Evolutionary conservation across 805 yeast genomes (phyloP), one percentile per base, ranked within the genome.

Genomic region (Blastobotrys muscicola): DNA sequence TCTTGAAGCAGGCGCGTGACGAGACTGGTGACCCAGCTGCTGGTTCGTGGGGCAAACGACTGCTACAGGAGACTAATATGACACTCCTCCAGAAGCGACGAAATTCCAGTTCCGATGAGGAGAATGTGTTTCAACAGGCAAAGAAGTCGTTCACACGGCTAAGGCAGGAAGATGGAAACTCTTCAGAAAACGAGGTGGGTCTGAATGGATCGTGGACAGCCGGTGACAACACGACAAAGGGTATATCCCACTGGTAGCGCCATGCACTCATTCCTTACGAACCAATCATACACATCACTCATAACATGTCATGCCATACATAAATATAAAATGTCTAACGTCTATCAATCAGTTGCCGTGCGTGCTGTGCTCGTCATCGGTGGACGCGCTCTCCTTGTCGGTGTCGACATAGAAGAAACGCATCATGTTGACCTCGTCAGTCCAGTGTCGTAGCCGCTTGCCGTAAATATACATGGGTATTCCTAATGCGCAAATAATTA

Each of bases 1-100:
- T 89, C 66, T 71, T 89, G 59, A 89, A 87, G 62, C 97, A 90
- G 63, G 90, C 96, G 53, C 75, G 97, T 61, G 97, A 89, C 65
- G 97, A 89, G 60, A 89, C 96, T 2, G 95, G 95, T 36, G 92
- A 83, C 54, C 77, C 87, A 9, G 95, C 96, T 15, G 95, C 95
- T 20, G 90, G 95, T 44, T 73, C 69, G 39, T 87, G 97, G 97
- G 95, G 95, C 59, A 77, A 76, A 57, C 72, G 90, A 48, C 44
- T 67, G 31, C 54, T 67, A 35, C 56, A 52, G 45, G 56, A 53
- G 36, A 53, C 42, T 15, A 34, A 42, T 2, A 45, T 38, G 33
- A 26, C 42, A 2, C 43, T 43, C 11, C 33, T 33, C 12, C 32
- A 44, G 39, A 41, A 43, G 37, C 33, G 41, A 33, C 34, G 37